phyloP scores from a whole-genome alignment of 176 grass and related monocot species.

The Avena eriantha region DNA sequence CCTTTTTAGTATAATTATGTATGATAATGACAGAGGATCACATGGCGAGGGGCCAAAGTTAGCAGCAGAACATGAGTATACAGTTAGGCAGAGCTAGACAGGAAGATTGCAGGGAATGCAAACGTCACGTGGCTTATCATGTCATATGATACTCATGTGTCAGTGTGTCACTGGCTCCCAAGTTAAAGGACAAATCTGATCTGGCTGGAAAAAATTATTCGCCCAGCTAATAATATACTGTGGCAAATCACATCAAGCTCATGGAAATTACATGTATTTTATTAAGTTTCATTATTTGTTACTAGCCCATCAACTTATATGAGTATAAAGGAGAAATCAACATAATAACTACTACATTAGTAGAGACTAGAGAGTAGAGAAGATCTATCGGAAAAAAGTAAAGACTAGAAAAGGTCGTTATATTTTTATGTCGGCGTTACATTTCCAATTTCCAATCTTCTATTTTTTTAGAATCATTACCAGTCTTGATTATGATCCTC shows the following conservation, averaged over 20 bases:
- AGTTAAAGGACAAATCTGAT: neutral
- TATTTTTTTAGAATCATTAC: too few species aligned
- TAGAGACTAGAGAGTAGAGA: too few species aligned
- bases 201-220: slow-evolving; percentile 23
- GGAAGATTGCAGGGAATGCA: slow-evolving; percentile 53
- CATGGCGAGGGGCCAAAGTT: slow-evolving; percentile 37
- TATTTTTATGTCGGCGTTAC: too few species aligned
- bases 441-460: too few species aligned
- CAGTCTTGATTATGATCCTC: too few species aligned
- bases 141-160: slow-evolving; percentile 23
- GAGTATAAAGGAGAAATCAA: too few species aligned
- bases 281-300: too few species aligned
- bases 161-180: neutral
- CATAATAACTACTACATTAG: too few species aligned
- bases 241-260: neutral
- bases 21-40: slow-evolving; percentile 19
- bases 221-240: neutral
- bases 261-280: too few species aligned
- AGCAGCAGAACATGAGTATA: slow-evolving; percentile 29
- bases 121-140: slow-evolving; percentile 43
- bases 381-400: too few species aligned
- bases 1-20: neutral
- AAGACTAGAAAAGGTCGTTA: too few species aligned
- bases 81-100: slow-evolving; percentile 20
- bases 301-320: too few species aligned